Conservation (phyloP, 2,329 filamentous ascomycete species). For the Monilinia polystroma region DNA sequence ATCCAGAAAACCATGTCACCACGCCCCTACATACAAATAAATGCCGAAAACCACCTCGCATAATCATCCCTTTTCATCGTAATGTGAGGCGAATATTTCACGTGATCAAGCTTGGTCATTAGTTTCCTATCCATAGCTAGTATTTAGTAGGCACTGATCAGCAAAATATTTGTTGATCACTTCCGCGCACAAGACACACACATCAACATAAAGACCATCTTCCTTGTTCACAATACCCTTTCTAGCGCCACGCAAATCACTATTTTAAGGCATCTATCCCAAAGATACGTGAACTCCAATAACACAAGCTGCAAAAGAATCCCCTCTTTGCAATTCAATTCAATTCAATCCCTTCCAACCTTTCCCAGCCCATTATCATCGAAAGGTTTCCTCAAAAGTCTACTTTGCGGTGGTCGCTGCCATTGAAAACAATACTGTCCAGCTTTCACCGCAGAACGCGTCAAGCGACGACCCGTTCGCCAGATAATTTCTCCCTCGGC, state of each 20-base stretch:
- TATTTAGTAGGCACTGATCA: too few relatives aligned
- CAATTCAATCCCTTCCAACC: background rate
- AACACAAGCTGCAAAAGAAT: too few relatives aligned
- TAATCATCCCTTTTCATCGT: background rate
- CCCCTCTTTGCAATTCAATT: background rate
- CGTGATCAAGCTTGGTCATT: too few relatives aligned
- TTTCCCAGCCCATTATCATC: too few relatives aligned
- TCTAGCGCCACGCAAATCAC: background rate
- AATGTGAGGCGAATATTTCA: too few relatives aligned
- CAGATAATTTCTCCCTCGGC: background rate
- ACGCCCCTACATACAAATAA: too few relatives aligned
- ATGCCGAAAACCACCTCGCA: background rate
- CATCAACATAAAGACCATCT: too few relatives aligned
- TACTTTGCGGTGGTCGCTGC: slow-evolving; percentile 1
- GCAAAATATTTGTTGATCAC: too few relatives aligned
- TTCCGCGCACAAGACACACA: too few relatives aligned
- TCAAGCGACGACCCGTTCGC: background rate
- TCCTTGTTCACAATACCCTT: background rate
- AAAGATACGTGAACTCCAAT: too few relatives aligned
- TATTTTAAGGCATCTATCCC: too few relatives aligned
- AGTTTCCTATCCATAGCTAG: too few relatives aligned
- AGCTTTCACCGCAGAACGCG: background rate
- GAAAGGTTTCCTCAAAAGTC: background rate
- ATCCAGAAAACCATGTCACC: background rate
- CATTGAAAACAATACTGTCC: slow-evolving; percentile 9